A percentile compares a stretch with the other conserved stretches of the same genome.
These are phyloP conservation scores for Neurospora crassa DNA, from an alignment of 2,329 filamentous ascomycete species.

Conservation along the genomic window DNA sequence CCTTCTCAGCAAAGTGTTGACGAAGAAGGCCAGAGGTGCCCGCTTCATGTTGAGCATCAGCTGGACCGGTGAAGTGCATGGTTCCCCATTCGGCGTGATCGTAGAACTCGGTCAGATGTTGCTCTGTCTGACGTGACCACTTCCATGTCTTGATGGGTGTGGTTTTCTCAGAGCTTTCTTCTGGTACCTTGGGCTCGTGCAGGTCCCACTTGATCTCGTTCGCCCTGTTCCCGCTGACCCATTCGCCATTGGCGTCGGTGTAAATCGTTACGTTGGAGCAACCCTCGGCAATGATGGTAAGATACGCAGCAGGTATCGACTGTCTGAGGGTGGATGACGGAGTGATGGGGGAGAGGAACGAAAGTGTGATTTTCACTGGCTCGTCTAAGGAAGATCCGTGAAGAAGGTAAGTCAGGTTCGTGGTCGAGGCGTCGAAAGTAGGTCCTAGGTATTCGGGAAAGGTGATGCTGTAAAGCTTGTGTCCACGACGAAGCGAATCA, in stretches of 20 bases:
- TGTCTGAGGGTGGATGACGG: conserved; percentile 72
- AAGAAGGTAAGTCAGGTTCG: conserved; percentile 39
- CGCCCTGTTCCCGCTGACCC: conserved; percentile 67
- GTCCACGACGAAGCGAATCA: conserved; percentile 31
- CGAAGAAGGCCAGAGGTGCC: conserved; percentile 59
- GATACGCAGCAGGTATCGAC: conserved; percentile 72
- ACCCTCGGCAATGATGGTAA: conserved; percentile 62
- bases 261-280: conserved; percentile 55
- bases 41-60: conserved; percentile 57
- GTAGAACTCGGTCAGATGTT: conserved; percentile 62
- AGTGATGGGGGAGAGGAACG: conserved; percentile 67
- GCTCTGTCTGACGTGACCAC: conserved; percentile 48
- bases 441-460: conserved; percentile 34
- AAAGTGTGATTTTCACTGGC: conserved; percentile 32
- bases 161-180: conserved; percentile 20
- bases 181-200: conserved; percentile 30
- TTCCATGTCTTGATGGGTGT: conserved; percentile 55
- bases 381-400: conserved; percentile 19
- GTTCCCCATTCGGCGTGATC: conserved; percentile 81
- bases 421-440: conserved; percentile 39
- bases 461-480: conserved; percentile 27
- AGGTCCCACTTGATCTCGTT: conserved; percentile 64
- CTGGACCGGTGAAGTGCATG: conserved; percentile 64
- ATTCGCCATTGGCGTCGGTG: conserved; percentile 64
- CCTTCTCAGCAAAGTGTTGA: conserved; percentile 58